These are phyloP conservation scores for Dianthus caryophyllus DNA, from an alignment of 148 eudicot species.

Conservation along the genomic window DNA sequence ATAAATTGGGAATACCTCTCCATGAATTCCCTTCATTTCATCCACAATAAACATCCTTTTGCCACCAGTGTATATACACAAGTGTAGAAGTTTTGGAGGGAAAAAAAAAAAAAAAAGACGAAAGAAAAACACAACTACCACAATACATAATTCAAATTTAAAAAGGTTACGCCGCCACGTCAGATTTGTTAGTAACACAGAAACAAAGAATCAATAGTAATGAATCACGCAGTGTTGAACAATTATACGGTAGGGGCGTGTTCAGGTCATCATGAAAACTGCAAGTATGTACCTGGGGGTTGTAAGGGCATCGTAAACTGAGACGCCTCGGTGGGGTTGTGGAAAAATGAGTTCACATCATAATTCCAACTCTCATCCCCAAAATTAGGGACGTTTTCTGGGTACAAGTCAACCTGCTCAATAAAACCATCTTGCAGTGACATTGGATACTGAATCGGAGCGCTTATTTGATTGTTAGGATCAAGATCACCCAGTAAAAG, in stretches of 20 bases:
- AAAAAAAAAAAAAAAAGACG: too few relatives aligned
- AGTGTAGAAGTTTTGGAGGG: too few relatives aligned
- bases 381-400: slow-evolving; percentile 14
- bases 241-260: slow-evolving; percentile 4
- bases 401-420: slow-evolving; percentile 2
- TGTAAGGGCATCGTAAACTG: slow-evolving; percentile 27
- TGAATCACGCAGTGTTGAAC: neutral
- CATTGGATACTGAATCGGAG: slow-evolving; percentile 19
- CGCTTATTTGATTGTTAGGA: slow-evolving; percentile 17
- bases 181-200: neutral
- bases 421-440: slow-evolving; percentile 9
- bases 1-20: slow-evolving; percentile 32
- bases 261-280: slow-evolving; percentile 18
- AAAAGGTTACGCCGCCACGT: too few relatives aligned
- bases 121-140: too few relatives aligned
- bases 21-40: slow-evolving; percentile 21
- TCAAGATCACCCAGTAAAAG: slow-evolving; percentile 33
- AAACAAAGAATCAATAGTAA: neutral
- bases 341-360: slow-evolving; percentile 24
- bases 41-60: neutral
- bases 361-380: slow-evolving; percentile 32
- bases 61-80: neutral
- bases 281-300: slow-evolving; percentile 50
- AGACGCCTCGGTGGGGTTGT: slow-evolving; percentile 26
- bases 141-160: too few relatives aligned